Evolutionary conservation across 2,329 filamentous ascomycete species (phyloP).

Genomic region (Ophiosphaerella korrae): DNA sequence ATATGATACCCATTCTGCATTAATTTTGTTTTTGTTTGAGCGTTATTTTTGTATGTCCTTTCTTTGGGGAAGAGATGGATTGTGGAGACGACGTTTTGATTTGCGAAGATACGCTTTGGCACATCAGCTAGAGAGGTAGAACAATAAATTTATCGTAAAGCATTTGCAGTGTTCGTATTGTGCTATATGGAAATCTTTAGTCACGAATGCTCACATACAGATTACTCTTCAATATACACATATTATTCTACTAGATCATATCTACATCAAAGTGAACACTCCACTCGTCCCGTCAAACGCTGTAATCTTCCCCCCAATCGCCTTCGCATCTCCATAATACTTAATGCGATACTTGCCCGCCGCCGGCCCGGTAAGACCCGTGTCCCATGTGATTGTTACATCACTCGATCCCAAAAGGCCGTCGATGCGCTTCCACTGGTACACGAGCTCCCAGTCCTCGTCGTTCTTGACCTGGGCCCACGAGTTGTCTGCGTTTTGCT

Average conservation of each 20-base stretch:
- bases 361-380: constrained; percentile 52
- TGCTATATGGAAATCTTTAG: no score
- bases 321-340: constrained; percentile 86
- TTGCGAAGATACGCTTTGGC: no score
- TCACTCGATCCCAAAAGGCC: constrained; percentile 74
- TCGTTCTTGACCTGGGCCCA: constrained; percentile 77
- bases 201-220: no score
- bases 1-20: constrained; percentile 2
- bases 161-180: no score
- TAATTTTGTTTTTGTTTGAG: background rate
- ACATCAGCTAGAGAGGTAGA: no score
- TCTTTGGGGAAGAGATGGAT: no score
- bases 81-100: no score
- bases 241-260: no score
- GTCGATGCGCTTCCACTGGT: constrained; percentile 76
- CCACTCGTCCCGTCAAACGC: constrained; percentile 57
- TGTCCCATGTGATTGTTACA: constrained; percentile 81
- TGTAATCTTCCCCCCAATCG: constrained; percentile 63
- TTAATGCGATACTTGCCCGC: constrained; percentile 75
- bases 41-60: no score
- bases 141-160: no score
- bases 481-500: constrained; percentile 51
- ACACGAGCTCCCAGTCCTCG: constrained; percentile 82
- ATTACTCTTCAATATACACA: no score
- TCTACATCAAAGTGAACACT: constrained; percentile 23